Evolutionary conservation across 805 yeast species (phyloP).

Genomic region (Torulaspora gathmanii): DNA sequence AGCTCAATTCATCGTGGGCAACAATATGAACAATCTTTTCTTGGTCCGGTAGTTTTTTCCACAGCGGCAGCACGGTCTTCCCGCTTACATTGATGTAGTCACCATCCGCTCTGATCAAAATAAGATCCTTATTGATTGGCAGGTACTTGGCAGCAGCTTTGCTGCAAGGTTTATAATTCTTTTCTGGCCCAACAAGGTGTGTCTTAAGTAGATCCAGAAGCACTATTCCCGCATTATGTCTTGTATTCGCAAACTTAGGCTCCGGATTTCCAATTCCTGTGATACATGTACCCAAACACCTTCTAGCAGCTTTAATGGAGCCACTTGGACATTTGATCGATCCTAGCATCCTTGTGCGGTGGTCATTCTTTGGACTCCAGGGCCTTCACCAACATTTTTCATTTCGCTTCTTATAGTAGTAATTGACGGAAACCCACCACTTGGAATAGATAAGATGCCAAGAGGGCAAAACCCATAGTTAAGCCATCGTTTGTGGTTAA

Average conservation of each 20-base stretch:
- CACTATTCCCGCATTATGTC: constrained; percentile 77
- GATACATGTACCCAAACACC: constrained; percentile 18
- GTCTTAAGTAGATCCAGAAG: constrained; percentile 40
- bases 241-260: constrained; percentile 50
- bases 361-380: neutral
- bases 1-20: constrained; percentile 73
- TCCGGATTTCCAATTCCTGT: constrained; percentile 70
- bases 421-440: neutral
- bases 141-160: constrained; percentile 15
- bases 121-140: constrained; percentile 25
- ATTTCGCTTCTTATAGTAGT: neutral
- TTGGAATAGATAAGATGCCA: constrained; percentile 15
- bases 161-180: constrained; percentile 11
- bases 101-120: constrained; percentile 49
- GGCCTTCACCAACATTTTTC: neutral
- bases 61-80: constrained; percentile 45
- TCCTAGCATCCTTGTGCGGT: neutral
- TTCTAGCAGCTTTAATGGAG: neutral
- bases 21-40: constrained; percentile 47
- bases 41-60: constrained; percentile 38
- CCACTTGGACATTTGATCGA: neutral
- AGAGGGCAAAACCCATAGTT: constrained; percentile 17
- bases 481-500: neutral
- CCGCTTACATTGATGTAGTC: constrained; percentile 71
- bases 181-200: constrained; percentile 14